These are phyloP conservation scores for Coriaria nepalensis DNA, from an alignment of 306 rosid genomes.

Conservation along the genomic window DNA sequence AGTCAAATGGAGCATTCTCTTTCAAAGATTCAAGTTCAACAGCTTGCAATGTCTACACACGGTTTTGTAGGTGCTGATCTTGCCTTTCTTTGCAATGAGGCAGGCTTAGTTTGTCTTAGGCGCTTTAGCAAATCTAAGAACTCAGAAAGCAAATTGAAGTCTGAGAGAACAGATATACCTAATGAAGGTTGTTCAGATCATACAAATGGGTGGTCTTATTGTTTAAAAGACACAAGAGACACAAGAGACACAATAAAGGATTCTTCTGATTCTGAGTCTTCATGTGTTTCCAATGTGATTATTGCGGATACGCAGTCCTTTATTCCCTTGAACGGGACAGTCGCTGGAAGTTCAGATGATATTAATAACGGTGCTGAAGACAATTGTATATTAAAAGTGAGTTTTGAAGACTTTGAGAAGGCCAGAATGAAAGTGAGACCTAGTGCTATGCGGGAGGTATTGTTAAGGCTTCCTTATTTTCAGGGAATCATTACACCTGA, in stretches of 20 bases:
- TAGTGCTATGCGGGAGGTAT: slow-evolving; percentile 99
- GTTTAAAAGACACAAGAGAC: slow-evolving; percentile 20
- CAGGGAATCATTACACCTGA: slow-evolving; percentile 4
- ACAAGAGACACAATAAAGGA: slow-evolving; percentile 14
- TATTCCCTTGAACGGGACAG: slow-evolving; percentile 17
- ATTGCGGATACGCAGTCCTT: slow-evolving; percentile 18
- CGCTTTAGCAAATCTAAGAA: slow-evolving; percentile 26
- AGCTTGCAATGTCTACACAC: slow-evolving; percentile 67
- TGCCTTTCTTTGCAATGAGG: slow-evolving; percentile 70
- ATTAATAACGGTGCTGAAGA: slow-evolving; percentile 20
- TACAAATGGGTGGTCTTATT: slow-evolving; percentile 15
- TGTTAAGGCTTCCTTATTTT: slow-evolving; percentile 10
- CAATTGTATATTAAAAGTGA: slow-evolving; percentile 33
- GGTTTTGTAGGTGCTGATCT: slow-evolving; percentile 94
- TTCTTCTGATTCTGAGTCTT: slow-evolving; percentile 22
- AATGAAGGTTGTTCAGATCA: slow-evolving; percentile 18
- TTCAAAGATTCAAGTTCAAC: slow-evolving; percentile 45
- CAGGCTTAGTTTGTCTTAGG: slow-evolving; percentile 54
- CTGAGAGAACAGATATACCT: slow-evolving; percentile 8
- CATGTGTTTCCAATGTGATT: slow-evolving; percentile 24
- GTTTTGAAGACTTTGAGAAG: slow-evolving; percentile 69
- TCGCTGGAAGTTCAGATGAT: slow-evolving; percentile 22
- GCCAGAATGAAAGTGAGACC: slow-evolving; percentile 76
- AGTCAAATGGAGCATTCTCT: slow-evolving; percentile 60
- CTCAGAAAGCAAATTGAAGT: slow-evolving; percentile 14